Conservation (phyloP, 228 moss, liverwort and hornwort genomes). For the Sphagnum fallax region DNA sequence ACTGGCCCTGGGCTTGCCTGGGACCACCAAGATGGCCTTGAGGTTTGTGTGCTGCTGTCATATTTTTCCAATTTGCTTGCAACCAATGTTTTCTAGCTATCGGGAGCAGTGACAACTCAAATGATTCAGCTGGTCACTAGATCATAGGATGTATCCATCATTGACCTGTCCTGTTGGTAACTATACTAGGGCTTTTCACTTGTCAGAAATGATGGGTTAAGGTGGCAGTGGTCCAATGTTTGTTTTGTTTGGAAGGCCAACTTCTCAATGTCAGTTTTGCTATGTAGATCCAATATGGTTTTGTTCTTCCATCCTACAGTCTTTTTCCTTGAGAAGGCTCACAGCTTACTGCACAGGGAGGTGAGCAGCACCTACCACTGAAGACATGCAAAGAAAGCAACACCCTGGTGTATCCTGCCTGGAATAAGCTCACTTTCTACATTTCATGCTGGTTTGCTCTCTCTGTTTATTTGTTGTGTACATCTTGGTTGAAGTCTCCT, state of each 20-base stretch:
- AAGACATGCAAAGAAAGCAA: slow-evolving; percentile 54
- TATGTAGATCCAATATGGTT: too few species aligned
- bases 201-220: too few species aligned
- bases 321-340: slow-evolving; percentile 31
- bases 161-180: too few species aligned
- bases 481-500: too few species aligned
- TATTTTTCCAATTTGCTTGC: neutral
- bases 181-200: too few species aligned
- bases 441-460: neutral
- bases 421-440: neutral
- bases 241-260: too few species aligned
- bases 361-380: slow-evolving; percentile 63
- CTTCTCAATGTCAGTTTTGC: too few species aligned
- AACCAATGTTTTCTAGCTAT: neutral
- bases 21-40: slow-evolving; percentile 90
- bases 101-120: too few species aligned
- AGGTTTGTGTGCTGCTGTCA: slow-evolving; percentile 54
- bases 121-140: too few species aligned
- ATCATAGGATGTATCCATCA: too few species aligned
- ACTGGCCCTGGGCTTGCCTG: slow-evolving; percentile 86
- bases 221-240: too few species aligned
- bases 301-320: slow-evolving; percentile 18
- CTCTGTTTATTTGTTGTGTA: too few species aligned
- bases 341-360: slow-evolving; percentile 42
- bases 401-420: slow-evolving; percentile 73